Evolutionary conservation across 1,284 basidiomycete species (phyloP).

Genomic region (Moniliella sp.): DNA sequence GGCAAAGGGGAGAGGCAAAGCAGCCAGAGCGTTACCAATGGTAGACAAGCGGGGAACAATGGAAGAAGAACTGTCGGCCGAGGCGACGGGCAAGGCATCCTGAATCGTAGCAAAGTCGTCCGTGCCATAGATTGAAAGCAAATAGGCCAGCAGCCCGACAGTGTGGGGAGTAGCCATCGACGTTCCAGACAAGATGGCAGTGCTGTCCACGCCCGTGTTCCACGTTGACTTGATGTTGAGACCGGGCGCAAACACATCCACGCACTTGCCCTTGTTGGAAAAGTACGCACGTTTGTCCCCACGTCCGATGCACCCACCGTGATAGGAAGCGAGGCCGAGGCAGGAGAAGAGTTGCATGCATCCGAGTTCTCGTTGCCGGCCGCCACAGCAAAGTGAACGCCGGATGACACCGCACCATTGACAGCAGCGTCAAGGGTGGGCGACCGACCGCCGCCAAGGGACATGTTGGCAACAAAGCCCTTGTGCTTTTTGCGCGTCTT

Average conservation of each 20-base stretch:
- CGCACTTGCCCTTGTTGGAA: slow-evolving; percentile 43
- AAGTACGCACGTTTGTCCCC: slow-evolving; percentile 67
- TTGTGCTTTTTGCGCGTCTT: slow-evolving; percentile 53
- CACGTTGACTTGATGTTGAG: slow-evolving; percentile 46
- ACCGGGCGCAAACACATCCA: slow-evolving; percentile 63
- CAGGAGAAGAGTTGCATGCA: slow-evolving; percentile 63
- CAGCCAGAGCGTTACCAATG: no score
- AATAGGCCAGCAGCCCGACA: slow-evolving; percentile 34
- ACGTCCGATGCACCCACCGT: slow-evolving; percentile 46
- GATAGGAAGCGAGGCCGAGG: slow-evolving; percentile 44
- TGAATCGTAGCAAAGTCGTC: slow-evolving; percentile 14
- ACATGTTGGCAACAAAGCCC: slow-evolving; percentile 95
- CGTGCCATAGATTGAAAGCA: slow-evolving; percentile 44
- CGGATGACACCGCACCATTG: slow-evolving; percentile 57
- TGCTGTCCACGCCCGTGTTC: slow-evolving; percentile 37
- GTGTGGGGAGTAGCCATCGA: slow-evolving; percentile 45
- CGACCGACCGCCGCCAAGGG: slow-evolving; percentile 86
- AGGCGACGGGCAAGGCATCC: no score
- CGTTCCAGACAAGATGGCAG: slow-evolving; percentile 49
- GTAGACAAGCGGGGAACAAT: no score
- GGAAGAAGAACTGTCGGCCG: no score
- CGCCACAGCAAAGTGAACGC: slow-evolving; percentile 57
- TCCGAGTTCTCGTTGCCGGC: slow-evolving; percentile 57
- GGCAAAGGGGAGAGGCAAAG: no score
- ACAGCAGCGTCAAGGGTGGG: slow-evolving; percentile 63